These are phyloP conservation scores for Comarum palustre DNA, from an alignment of 306 rosid genomes.

Conservation along the genomic window DNA sequence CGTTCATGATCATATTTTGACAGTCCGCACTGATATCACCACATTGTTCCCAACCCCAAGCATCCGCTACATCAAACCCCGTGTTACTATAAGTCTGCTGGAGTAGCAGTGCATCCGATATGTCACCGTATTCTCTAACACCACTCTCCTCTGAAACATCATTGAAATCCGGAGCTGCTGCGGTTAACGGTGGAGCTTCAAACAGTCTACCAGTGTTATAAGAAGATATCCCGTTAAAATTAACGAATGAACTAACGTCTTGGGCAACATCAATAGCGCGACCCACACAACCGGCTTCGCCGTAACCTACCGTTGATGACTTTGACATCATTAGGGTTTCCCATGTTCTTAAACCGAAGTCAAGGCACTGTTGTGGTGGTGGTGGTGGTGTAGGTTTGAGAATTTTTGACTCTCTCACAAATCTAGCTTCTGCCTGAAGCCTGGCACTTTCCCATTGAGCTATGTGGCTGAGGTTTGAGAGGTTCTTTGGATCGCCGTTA, in stretches of 20 bases:
- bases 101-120: not conserved
- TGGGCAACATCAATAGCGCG: not conserved
- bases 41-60: not conserved
- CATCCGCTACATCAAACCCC: not conserved
- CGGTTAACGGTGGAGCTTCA: not conserved
- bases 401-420: constrained; percentile 3
- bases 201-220: not conserved
- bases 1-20: not conserved
- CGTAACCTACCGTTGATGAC: not conserved
- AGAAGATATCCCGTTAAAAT: not conserved
- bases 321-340: not conserved
- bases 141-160: not conserved
- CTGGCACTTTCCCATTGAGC: constrained; percentile 30
- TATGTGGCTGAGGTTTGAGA: constrained; percentile 23
- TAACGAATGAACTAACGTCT: not conserved
- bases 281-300: not conserved
- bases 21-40: not conserved
- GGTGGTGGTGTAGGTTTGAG: not conserved
- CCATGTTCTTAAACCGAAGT: constrained; percentile 16
- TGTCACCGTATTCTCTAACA: not conserved
- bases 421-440: constrained; percentile 28
- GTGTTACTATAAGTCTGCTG: not conserved
- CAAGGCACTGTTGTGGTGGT: constrained; percentile 7
- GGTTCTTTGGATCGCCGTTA: constrained; percentile 10
- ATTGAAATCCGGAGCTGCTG: not conserved